phyloP scores from a whole-genome alignment of 2,329 filamentous ascomycete species.

The Aureobasidium sp. region DNA sequence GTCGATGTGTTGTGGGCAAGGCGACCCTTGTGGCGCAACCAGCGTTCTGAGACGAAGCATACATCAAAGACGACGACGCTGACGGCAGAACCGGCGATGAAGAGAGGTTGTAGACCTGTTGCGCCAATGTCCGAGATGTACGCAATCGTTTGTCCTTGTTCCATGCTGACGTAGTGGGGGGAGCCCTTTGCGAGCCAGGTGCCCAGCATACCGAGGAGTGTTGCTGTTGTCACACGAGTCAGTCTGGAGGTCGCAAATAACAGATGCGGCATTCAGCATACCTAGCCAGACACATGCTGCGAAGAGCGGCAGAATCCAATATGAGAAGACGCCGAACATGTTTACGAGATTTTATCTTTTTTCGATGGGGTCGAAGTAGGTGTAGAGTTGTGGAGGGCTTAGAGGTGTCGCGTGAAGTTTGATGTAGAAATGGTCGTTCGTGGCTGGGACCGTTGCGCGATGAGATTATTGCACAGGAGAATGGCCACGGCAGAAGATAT shows the following conservation, averaged over 20 bases:
- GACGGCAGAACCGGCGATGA: slow-evolving; percentile 63
- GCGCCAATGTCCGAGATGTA: slow-evolving; percentile 51
- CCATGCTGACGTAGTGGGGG: slow-evolving; percentile 57
- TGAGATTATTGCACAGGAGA: background rate
- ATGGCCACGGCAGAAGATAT: background rate
- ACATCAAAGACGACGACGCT: slow-evolving; percentile 76
- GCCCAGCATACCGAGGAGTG: slow-evolving; percentile 63
- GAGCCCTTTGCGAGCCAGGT: slow-evolving; percentile 57
- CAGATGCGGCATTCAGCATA: slow-evolving; percentile 17
- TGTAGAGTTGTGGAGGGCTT: background rate
- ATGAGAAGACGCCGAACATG: slow-evolving; percentile 42
- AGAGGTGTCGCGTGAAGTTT: background rate
- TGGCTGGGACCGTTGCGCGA: slow-evolving; percentile 9
- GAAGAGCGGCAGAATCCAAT: slow-evolving; percentile 61
- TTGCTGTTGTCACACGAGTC: slow-evolving; percentile 37
- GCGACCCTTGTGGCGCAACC: slow-evolving; percentile 73
- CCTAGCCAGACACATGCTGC: slow-evolving; percentile 56
- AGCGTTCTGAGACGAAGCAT: slow-evolving; percentile 74
- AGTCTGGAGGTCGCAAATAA: background rate
- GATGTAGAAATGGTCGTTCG: background rate
- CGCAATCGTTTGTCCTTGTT: slow-evolving; percentile 51
- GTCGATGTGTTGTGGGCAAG: slow-evolving; percentile 65
- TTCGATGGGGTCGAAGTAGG: background rate
- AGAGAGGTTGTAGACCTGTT: slow-evolving; percentile 63
- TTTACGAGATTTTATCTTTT: slow-evolving; percentile 8